These are phyloP conservation scores for Neocatenulostroma microsporum DNA, from an alignment of 2,329 filamentous ascomycete genomes.

Conservation along the genomic window DNA sequence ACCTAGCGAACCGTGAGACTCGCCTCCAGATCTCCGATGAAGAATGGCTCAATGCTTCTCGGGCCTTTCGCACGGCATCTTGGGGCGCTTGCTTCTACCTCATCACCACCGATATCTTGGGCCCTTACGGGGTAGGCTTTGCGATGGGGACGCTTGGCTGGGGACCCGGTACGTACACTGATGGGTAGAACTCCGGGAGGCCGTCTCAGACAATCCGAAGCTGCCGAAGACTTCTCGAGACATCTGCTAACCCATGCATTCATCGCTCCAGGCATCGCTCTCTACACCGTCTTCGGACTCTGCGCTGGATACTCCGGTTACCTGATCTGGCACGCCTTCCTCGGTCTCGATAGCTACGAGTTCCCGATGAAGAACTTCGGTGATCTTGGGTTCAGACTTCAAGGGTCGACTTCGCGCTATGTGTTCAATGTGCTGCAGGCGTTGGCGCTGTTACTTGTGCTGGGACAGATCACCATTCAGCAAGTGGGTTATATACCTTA, in stretches of 20 bases:
- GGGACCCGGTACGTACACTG: too few species aligned
- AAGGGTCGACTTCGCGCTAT: slow-evolving; percentile 31
- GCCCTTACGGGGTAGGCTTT: slow-evolving; percentile 28
- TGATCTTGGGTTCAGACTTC: slow-evolving; percentile 36
- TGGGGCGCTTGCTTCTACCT: slow-evolving; percentile 24
- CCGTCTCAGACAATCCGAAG: too few species aligned
- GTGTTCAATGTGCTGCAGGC: slow-evolving; percentile 34
- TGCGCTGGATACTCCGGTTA: slow-evolving; percentile 24
- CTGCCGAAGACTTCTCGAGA: too few species aligned
- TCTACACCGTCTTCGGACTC: slow-evolving; percentile 33
- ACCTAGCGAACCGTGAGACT: slow-evolving; percentile 11
- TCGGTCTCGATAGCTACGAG: slow-evolving; percentile 33
- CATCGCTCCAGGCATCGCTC: slow-evolving; percentile 32
- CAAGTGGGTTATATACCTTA: too few species aligned
- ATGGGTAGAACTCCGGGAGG: too few species aligned
- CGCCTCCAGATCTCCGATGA: slow-evolving; percentile 11
- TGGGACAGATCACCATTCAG: slow-evolving; percentile 46
- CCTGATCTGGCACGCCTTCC: slow-evolving; percentile 29
- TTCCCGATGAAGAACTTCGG: slow-evolving; percentile 37
- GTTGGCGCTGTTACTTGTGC: slow-evolving; percentile 41
- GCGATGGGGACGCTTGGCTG: slow-evolving; percentile 25
- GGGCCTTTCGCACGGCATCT: slow-evolving; percentile 30
- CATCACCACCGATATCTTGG: slow-evolving; percentile 38
- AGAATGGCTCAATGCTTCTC: slow-evolving; percentile 21
- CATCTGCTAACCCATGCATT: too few species aligned